Base-by-base conservation (phyloP, 163 green algal species). In the Scenedesmus sp. region DNA sequence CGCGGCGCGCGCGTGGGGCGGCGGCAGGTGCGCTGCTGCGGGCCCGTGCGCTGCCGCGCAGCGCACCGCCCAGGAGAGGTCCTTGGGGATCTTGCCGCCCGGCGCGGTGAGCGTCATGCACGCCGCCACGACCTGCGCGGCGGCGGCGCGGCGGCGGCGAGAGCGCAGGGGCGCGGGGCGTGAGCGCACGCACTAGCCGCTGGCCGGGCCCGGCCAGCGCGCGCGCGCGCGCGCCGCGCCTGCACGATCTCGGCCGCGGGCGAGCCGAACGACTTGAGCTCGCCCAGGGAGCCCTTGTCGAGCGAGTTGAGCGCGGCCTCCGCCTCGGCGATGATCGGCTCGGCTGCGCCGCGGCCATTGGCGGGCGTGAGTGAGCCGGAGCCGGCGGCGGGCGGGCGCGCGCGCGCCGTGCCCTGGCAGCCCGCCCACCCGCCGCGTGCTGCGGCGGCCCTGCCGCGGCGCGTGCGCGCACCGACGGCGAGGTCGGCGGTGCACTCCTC, bases 231-330 rank as follows among this genome's bases (percentile, higher is more conserved):
- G 39, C 39, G 39, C 39, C 28, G 5, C 63, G 92, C 89, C 63
- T 90, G 77, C 33, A 97, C 93, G 18, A 98, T 89, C 80, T 97
- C 94, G 1, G 86, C 86, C 14, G 94, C 91, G 15, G 95, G 95
- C 31, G 82, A 93, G n/a, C 92, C 93, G 78, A 98, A 98, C 0
- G 91, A 96, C 84, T 98, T 98, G 66, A 98, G 88, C 86, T 98
- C 95, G 39, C 94, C 94, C 18, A 98, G 82, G 22, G 88, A 93
- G 24, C 81, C 89, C 78, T 97, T 97, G 83, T 97, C 93, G 22
- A 85, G 33, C 2, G 90, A 96, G 85, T 98, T 96, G 20, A 98
- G 87, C 3, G 95, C 95, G 1, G 92, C 94, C 80, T 97, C 92
- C 0, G 95, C 95, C 79, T 95, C 87, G 34, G 86, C 80, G 64